phyloP scores from a whole-genome alignment of 2,329 filamentous ascomycete species.

The Lizonia empirigonia region DNA sequence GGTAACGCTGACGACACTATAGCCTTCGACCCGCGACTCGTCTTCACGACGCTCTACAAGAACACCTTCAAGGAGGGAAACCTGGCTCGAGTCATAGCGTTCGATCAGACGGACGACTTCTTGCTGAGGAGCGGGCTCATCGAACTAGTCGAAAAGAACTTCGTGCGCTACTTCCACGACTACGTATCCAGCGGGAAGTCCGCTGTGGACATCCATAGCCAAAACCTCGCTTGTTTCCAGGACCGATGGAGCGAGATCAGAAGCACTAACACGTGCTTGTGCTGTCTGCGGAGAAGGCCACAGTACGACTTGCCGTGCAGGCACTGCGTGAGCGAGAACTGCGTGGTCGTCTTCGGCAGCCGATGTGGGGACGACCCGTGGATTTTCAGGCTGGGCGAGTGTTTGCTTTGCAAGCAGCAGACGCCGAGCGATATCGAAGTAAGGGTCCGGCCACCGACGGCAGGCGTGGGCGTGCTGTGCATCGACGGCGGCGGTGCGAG shows the following conservation, averaged over 20 bases:
- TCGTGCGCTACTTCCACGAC: background rate
- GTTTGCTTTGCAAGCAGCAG: background rate
- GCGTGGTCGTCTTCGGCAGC: background rate
- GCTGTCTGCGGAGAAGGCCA: background rate
- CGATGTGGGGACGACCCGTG: background rate
- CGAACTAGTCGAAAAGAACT: background rate
- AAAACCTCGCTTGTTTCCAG: background rate
- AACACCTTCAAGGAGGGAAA: background rate
- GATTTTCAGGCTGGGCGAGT: background rate
- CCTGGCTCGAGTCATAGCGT: background rate
- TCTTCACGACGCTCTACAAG: no score
- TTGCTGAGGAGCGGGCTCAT: background rate
- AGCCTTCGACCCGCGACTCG: no score
- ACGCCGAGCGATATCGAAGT: background rate
- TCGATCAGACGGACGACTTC: background rate
- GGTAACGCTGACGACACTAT: no score
- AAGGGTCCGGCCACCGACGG: background rate
- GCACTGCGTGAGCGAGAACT: background rate
- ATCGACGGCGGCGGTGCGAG: background rate
- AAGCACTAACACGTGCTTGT: background rate
- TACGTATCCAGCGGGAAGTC: background rate
- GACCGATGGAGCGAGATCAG: background rate
- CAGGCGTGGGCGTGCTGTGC: background rate
- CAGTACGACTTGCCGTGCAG: background rate
- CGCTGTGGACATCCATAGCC: background rate